Evolutionary conservation across 2,329 filamentous ascomycete species (phyloP).

Genomic region (Venturia pyrina): DNA sequence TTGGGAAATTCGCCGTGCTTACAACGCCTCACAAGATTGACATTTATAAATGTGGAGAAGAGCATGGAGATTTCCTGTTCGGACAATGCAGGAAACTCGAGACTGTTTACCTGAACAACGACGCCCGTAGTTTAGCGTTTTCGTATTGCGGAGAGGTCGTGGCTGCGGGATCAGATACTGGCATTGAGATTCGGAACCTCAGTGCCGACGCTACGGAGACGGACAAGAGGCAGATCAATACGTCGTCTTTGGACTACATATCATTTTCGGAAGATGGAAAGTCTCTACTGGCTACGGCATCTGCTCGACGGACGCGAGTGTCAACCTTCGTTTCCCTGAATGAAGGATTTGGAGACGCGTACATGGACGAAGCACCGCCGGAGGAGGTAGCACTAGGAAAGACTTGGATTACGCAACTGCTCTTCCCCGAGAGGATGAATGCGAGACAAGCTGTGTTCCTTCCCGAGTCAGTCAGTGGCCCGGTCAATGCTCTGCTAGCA

Average conservation of each 20-base stretch:
- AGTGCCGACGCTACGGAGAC: conserved; percentile 18
- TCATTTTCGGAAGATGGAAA: conserved; percentile 31
- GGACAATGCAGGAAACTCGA: conserved; percentile 39
- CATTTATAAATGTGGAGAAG: conserved; percentile 57
- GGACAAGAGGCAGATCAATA: conserved; percentile 25
- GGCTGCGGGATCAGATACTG: conserved; percentile 71
- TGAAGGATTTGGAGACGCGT: conserved; percentile 28
- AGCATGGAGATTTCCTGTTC: conserved; percentile 47
- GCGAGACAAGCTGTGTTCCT: conserved; percentile 29
- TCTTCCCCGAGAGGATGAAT: conserved; percentile 30
- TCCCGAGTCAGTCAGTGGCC: conserved; percentile 27
- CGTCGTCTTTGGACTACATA: conserved; percentile 26
- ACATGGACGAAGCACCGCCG: conserved; percentile 27
- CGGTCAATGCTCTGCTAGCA: conserved; percentile 28
- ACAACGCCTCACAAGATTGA: conserved; percentile 78
- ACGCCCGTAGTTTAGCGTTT: conserved; percentile 66
- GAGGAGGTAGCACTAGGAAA: conserved; percentile 27
- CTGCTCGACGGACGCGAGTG: conserved; percentile 25
- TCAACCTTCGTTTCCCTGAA: conserved; percentile 30
- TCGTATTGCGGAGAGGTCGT: conserved; percentile 74
- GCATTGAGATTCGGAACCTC: conserved; percentile 10
- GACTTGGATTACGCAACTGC: conserved; percentile 27
- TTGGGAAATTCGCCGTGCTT: conserved; percentile 64
- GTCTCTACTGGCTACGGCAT: conserved; percentile 28
- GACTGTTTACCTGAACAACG: conserved; percentile 67